Conservation (phyloP, 1,284 basidiomycete genomes). For the Hemileia vastatrix region DNA sequence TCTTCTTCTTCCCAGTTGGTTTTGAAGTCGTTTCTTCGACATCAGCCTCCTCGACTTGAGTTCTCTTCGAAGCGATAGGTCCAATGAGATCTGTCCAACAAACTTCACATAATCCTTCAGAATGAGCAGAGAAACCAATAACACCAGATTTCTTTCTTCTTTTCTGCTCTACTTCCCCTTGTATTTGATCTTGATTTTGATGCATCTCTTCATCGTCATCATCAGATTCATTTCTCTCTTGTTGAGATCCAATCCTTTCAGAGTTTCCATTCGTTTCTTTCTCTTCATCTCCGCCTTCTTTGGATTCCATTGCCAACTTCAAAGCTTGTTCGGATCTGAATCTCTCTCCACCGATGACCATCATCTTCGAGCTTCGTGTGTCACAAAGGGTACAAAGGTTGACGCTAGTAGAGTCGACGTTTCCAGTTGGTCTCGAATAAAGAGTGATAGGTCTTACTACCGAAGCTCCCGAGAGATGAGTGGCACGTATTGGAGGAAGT, state of each 20-base stretch:
- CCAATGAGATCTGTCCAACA: not conserved
- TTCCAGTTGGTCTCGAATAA: not conserved
- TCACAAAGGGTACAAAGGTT: not conserved
- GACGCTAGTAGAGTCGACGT: not conserved
- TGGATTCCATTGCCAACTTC: not conserved
- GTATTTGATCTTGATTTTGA: no score
- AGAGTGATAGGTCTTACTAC: not conserved
- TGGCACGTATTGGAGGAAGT: not conserved
- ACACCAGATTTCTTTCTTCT: not conserved
- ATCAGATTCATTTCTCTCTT: not conserved
- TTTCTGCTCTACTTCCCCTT: not conserved
- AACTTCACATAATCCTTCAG: not conserved
- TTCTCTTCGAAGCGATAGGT: not conserved
- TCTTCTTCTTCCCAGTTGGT: not conserved
- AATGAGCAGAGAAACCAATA: not conserved
- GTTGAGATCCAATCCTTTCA: no score
- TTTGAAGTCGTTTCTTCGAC: not conserved
- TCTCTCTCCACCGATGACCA: not conserved
- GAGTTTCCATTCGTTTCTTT: no score
- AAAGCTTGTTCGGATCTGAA: not conserved
- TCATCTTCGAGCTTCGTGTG: not conserved
- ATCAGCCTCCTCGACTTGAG: no score
- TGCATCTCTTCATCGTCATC: not conserved
- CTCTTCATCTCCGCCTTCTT: not conserved
- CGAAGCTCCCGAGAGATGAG: not conserved